Percentiles rank a stretch among this genome's conserved stretches.
Conservation (phyloP, 768 basidiomycete genomes). For the Boletus tylopilopsis region DNA sequence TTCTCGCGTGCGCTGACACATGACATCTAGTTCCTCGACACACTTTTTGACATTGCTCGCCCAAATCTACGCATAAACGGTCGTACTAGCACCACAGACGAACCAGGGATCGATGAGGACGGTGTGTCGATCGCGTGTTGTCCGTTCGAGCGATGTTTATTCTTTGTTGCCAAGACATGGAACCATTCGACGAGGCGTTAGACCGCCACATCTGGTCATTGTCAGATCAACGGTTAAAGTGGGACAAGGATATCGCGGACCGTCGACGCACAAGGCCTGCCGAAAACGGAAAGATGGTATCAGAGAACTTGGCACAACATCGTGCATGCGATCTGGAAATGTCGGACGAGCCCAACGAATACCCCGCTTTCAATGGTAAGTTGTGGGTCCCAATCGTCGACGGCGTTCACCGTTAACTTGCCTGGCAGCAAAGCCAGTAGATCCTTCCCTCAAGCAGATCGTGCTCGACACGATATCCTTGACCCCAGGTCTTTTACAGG, state of each 20-base stretch:
- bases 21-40: slow-evolving; percentile 51
- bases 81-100: slow-evolving; percentile 54
- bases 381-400: neutral
- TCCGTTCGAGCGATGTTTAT: neutral
- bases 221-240: slow-evolving; percentile 68
- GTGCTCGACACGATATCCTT: slow-evolving; percentile 37
- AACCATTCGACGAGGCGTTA: slow-evolving; percentile 83
- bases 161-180: slow-evolving; percentile 46
- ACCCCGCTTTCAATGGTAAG: slow-evolving; percentile 11
- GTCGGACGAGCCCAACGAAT: slow-evolving; percentile 5
- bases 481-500: slow-evolving; percentile 51
- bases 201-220: slow-evolving; percentile 81
- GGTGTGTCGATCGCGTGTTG: slow-evolving; percentile 34
- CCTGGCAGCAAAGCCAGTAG: slow-evolving; percentile 19
- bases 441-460: slow-evolving; percentile 21
- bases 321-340: slow-evolving; percentile 27
- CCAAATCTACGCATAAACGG: slow-evolving; percentile 81
- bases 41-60: slow-evolving; percentile 56
- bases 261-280: slow-evolving; percentile 60
- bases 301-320: slow-evolving; percentile 37
- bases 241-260: slow-evolving; percentile 68
- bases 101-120: slow-evolving; percentile 52
- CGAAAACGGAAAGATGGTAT: slow-evolving; percentile 44
- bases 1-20: neutral
- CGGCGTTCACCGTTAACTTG: slow-evolving; percentile 1